Evolutionary conservation across 345 rosid genomes (phyloP).

Genomic region (Noccaea bulbosa): DNA sequence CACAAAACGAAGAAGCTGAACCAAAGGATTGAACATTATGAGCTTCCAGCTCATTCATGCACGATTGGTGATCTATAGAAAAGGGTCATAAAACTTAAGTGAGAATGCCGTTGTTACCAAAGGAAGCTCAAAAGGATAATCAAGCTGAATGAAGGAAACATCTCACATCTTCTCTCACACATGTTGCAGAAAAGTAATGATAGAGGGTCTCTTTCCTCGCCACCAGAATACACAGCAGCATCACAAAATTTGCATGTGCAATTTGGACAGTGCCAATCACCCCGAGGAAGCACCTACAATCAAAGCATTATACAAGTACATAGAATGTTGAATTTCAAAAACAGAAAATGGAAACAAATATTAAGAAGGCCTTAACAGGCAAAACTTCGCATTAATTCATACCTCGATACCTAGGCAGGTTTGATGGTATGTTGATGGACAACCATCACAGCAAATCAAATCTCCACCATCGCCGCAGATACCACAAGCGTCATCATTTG

Average conservation of each 20-base stretch:
- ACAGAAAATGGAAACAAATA: slow-evolving; percentile 15
- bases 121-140: background rate
- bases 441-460: slow-evolving; percentile 92
- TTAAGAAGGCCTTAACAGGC: slow-evolving; percentile 1
- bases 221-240: slow-evolving; percentile 47
- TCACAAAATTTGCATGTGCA: slow-evolving; percentile 95
- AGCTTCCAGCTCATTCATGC: slow-evolving; percentile 56
- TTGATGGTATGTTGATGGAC: slow-evolving; percentile 97
- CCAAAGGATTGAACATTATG: slow-evolving; percentile 46
- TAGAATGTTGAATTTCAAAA: background rate
- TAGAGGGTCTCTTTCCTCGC: slow-evolving; percentile 38
- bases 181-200: slow-evolving; percentile 54
- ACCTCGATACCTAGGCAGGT: slow-evolving; percentile 82
- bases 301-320: slow-evolving; percentile 30
- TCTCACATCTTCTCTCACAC: slow-evolving; percentile 87
- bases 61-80: slow-evolving; percentile 72
- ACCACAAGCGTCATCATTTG: slow-evolving; percentile 97
- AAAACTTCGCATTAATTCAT: slow-evolving; percentile 25
- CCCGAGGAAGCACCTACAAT: slow-evolving; percentile 81
- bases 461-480: slow-evolving; percentile 99
- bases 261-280: slow-evolving; percentile 93
- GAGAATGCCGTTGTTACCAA: slow-evolving; percentile 25
- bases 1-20: slow-evolving; percentile 63
- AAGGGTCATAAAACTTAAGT: slow-evolving; percentile 20
- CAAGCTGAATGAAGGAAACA: slow-evolving; percentile 31